Percentiles rank a stretch among this genome's conserved stretches.
Evolutionary conservation across 2,329 filamentous ascomycete genomes (phyloP).

Genomic region (Microcyclospora tardicrescens): DNA sequence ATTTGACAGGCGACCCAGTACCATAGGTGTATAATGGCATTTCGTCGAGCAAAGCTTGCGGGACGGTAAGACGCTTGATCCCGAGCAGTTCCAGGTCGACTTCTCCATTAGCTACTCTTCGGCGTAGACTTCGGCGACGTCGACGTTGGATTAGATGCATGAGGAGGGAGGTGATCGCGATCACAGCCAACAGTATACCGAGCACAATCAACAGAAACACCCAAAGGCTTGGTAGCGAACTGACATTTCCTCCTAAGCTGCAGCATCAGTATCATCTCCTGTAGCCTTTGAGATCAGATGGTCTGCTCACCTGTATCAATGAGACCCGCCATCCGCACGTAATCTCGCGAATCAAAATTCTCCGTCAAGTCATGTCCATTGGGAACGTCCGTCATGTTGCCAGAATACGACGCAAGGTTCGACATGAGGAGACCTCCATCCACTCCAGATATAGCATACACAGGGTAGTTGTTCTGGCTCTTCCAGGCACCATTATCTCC

Average conservation of each 20-base stretch:
- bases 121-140: conserved; percentile 53
- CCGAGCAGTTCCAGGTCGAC: conserved; percentile 78
- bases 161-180: conserved; percentile 51
- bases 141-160: conserved; percentile 70
- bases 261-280: background rate
- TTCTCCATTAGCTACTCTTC: conserved; percentile 62
- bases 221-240: conserved; percentile 60
- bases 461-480: conserved; percentile 55
- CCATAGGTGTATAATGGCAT: conserved; percentile 69
- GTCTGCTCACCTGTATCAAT: conserved; percentile 31
- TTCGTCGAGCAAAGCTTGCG: conserved; percentile 53
- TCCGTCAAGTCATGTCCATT: conserved; percentile 23
- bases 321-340: conserved; percentile 39
- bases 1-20: conserved; percentile 5
- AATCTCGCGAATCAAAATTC: conserved; percentile 29
- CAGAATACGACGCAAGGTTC: conserved; percentile 63
- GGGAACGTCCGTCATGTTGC: conserved; percentile 46
- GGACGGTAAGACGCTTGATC: conserved; percentile 69
- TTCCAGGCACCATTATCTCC: conserved; percentile 61
- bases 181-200: conserved; percentile 55
- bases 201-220: conserved; percentile 59
- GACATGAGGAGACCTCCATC: conserved; percentile 57
- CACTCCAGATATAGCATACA: conserved; percentile 65
- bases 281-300: background rate
- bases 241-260: conserved; percentile 1